Evolutionary conservation across 2,329 filamentous ascomycete genomes (phyloP).

Genomic region (Exophiala phaeomuriformis): DNA sequence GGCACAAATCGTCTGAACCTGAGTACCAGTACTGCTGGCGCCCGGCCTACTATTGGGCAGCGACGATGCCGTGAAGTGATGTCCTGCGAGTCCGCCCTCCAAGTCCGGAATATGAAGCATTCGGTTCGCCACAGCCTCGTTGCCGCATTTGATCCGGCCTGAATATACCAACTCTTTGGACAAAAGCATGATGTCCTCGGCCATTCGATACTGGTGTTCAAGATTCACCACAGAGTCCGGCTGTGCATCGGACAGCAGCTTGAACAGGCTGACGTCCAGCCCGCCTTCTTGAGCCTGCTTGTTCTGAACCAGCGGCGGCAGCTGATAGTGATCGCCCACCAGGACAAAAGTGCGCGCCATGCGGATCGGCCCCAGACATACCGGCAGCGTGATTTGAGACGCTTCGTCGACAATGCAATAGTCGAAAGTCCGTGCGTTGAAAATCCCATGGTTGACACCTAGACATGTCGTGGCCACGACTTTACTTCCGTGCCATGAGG

Average conservation of each 20-base stretch:
- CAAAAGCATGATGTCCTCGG: slow-evolving; percentile 88
- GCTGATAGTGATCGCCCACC: slow-evolving; percentile 92
- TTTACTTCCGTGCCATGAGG: slow-evolving; percentile 74
- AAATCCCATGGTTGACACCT: slow-evolving; percentile 80
- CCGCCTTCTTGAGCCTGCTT: slow-evolving; percentile 78
- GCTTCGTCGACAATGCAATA: slow-evolving; percentile 99
- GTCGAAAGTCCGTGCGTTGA: slow-evolving; percentile 83
- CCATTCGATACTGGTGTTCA: slow-evolving; percentile 97
- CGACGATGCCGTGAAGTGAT: slow-evolving; percentile 52
- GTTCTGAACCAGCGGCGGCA: slow-evolving; percentile 90
- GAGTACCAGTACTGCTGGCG: no score
- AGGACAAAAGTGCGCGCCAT: slow-evolving; percentile 90
- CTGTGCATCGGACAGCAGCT: slow-evolving; percentile 80
- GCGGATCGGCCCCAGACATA: slow-evolving; percentile 87
- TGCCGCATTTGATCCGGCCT: slow-evolving; percentile 86
- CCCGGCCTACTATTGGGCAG: not conserved
- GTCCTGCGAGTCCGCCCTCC: slow-evolving; percentile 47
- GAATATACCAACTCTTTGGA: slow-evolving; percentile 90
- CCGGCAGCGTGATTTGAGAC: slow-evolving; percentile 91
- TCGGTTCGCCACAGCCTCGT: slow-evolving; percentile 61
- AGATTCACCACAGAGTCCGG: slow-evolving; percentile 82
- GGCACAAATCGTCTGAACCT: slow-evolving; percentile 26
- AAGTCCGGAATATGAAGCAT: slow-evolving; percentile 63
- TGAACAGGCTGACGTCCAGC: slow-evolving; percentile 88
- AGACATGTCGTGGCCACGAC: slow-evolving; percentile 94